Conservation (phyloP, 2,329 filamentous ascomycete genomes). For the Xylariaceae sp. region DNA sequence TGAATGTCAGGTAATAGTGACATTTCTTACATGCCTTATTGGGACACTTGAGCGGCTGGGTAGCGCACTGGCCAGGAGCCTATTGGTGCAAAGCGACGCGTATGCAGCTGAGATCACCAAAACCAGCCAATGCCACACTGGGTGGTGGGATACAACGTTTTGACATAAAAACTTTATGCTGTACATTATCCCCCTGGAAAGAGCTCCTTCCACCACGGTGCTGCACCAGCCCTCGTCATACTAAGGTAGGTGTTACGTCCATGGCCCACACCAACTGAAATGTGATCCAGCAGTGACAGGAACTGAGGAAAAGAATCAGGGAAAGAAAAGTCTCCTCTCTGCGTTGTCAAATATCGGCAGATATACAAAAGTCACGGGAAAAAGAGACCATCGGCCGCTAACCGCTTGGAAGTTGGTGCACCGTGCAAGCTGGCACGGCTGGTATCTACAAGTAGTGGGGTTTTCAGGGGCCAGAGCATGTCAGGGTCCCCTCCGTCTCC, state of each 20-base stretch:
- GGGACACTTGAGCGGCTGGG: constrained; percentile 1
- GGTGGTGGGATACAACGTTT: neutral
- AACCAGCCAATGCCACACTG: neutral
- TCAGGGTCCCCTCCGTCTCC: constrained; percentile 6
- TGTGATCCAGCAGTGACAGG: too few relatives aligned
- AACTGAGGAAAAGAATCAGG: too few relatives aligned
- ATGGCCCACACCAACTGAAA: too few relatives aligned
- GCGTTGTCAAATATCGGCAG: too few relatives aligned
- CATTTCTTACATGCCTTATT: constrained; percentile 6
- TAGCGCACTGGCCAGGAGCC: constrained; percentile 3
- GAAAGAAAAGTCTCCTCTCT: constrained; percentile 1
- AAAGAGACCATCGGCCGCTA: neutral
- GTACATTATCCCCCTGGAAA: too few relatives aligned
- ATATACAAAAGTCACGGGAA: neutral
- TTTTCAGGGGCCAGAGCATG: neutral
- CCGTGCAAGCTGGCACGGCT: neutral
- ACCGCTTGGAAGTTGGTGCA: too few relatives aligned
- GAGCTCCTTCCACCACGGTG: too few relatives aligned
- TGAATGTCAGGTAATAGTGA: too few relatives aligned
- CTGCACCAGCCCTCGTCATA: too few relatives aligned
- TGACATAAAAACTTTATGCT: too few relatives aligned
- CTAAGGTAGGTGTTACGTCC: too few relatives aligned
- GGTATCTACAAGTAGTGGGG: neutral
- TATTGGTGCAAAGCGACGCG: constrained; percentile 8
- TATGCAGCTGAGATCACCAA: neutral